A percentile compares a stretch with the other conserved stretches of the same genome.
Evolutionary conservation across 2,329 filamentous ascomycete species (phyloP).

Genomic region (Aciculosporium take): DNA sequence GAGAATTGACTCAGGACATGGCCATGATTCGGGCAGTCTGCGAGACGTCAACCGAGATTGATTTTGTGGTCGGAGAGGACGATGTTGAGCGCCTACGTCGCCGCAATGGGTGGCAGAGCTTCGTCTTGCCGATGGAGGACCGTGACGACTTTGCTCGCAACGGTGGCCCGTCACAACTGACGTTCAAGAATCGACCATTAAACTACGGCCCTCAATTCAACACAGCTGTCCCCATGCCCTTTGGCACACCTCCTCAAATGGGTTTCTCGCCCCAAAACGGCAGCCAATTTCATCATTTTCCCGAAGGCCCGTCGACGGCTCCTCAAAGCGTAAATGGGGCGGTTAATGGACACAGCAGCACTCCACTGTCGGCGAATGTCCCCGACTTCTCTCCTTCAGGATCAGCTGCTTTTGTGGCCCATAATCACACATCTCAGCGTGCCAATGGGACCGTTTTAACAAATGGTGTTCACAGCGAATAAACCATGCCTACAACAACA

Average conservation of each 20-base stretch:
- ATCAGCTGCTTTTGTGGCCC: background rate
- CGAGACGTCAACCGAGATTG: constrained; percentile 55
- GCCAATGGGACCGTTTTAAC: constrained; percentile 7
- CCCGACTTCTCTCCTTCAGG: constrained; percentile 25
- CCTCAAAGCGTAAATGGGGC: constrained; percentile 24
- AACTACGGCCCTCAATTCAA: constrained; percentile 17
- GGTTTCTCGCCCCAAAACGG: constrained; percentile 16
- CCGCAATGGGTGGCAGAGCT: constrained; percentile 63
- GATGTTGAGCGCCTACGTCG: constrained; percentile 65
- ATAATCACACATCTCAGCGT: background rate
- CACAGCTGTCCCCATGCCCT: constrained; percentile 18
- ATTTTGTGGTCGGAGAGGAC: constrained; percentile 63
- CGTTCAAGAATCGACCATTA: constrained; percentile 22
- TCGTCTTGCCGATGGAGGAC: constrained; percentile 57
- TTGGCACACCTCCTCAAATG: constrained; percentile 16
- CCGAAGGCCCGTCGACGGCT: constrained; percentile 17
- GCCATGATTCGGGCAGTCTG: constrained; percentile 64
- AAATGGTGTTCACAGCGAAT: constrained; percentile 5
- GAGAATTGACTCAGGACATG: constrained; percentile 38
- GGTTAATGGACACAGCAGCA: constrained; percentile 14
- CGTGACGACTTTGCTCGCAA: constrained; percentile 62
- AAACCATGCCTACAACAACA: background rate
- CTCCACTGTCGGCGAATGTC: constrained; percentile 24
- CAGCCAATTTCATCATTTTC: constrained; percentile 16
- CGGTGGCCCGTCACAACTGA: constrained; percentile 41